phyloP scores from a whole-genome alignment of 352 stramenopile species.

The Phytophthora citrophthora region DNA sequence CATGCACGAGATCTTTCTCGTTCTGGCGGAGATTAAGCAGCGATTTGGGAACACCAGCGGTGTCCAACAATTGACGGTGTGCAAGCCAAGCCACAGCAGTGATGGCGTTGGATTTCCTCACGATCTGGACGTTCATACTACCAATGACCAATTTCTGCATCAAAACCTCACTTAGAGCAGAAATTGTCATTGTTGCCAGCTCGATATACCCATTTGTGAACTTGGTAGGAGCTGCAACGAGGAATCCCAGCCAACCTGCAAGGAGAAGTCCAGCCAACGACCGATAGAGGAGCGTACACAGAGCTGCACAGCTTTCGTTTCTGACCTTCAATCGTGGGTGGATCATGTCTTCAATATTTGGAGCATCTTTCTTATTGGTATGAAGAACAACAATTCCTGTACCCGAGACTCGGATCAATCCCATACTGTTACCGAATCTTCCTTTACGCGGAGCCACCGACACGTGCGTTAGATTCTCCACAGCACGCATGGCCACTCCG shows the following conservation, averaged over 20 bases:
- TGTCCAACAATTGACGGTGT: not conserved
- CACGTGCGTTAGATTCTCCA: not conserved
- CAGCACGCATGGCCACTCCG: not conserved
- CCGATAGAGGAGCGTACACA: not conserved
- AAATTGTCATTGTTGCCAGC: not conserved
- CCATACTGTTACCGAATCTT: not conserved
- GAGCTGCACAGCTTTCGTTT: not conserved
- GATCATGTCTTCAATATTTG: not conserved
- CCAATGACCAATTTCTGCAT: not conserved
- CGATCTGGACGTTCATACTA: not conserved
- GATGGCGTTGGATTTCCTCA: not conserved
- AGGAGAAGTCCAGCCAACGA: not conserved
- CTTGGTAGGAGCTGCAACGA: not conserved
- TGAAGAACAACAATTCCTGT: not conserved
- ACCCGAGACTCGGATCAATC: not conserved
- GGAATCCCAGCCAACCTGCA: not conserved
- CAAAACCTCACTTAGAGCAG: not conserved
- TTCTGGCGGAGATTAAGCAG: not conserved
- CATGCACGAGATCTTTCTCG: not conserved
- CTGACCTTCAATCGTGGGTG: not conserved
- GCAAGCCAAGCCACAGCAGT: not conserved
- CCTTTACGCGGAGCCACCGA: not conserved
- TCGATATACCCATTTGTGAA: conserved; percentile 1
- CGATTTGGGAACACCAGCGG: not conserved
- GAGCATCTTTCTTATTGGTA: not conserved